Conservation (phyloP, 208 protist species). For the Acanthamoeba royreba region DNA sequence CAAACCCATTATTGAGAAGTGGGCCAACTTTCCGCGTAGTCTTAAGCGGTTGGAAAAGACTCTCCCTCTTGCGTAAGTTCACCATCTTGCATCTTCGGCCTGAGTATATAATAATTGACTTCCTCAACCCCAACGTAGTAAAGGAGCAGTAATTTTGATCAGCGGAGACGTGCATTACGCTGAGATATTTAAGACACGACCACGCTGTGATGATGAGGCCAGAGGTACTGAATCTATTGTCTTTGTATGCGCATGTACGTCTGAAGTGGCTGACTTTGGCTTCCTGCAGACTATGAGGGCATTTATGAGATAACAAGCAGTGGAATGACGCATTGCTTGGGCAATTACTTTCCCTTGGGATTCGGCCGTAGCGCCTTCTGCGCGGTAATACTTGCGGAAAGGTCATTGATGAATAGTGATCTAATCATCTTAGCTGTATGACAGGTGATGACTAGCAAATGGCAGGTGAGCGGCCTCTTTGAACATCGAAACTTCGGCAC, state of each 20-base stretch:
- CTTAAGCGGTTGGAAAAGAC: neutral
- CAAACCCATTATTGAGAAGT: neutral
- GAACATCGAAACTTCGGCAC: neutral
- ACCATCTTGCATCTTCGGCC: neutral
- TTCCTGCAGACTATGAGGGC: neutral
- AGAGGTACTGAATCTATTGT: neutral
- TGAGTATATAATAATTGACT: too few species aligned
- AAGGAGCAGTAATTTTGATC: neutral
- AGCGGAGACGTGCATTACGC: conserved; percentile 31
- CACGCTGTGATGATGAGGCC: neutral
- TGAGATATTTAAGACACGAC: neutral
- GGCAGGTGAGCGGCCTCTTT: neutral
- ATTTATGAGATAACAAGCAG: conserved; percentile 32
- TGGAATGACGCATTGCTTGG: neutral
- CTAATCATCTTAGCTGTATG: neutral
- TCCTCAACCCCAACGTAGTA: neutral
- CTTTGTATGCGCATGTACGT: too few species aligned
- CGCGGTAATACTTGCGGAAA: neutral
- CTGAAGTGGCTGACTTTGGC: neutral
- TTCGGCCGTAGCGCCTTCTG: neutral
- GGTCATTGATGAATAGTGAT: neutral
- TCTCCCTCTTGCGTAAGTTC: neutral
- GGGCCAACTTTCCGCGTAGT: neutral
- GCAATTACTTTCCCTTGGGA: neutral
- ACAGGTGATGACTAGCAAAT: neutral